A percentile compares a stretch with the other conserved stretches of the same genome.
Evolutionary conservation across 352 stramenopile species (phyloP).

Genomic region (Phytophthora fragariaefolia): DNA sequence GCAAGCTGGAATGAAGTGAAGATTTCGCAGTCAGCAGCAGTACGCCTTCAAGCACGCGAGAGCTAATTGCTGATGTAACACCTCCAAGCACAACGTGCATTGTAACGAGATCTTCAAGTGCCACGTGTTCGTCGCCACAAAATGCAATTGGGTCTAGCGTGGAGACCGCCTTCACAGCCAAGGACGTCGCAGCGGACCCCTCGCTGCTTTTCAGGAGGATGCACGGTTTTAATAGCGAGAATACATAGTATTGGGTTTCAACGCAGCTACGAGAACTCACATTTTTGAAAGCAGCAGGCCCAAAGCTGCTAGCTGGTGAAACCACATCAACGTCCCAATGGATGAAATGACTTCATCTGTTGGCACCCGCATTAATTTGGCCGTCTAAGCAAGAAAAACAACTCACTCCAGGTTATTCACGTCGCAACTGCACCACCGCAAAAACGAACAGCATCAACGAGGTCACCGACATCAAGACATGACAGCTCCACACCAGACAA

Average conservation of each 20-base stretch:
- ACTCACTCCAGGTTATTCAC: neutral
- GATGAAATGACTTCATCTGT: conserved; percentile 22
- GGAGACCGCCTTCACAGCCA: conserved; percentile 17
- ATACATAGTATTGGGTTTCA: no score
- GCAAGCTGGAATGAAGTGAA: conserved; percentile 2
- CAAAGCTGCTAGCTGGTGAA: conserved; percentile 18
- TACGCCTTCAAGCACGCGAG: conserved; percentile 18
- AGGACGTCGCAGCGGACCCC: conserved; percentile 6
- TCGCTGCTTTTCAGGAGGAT: neutral
- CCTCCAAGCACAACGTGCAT: conserved; percentile 34
- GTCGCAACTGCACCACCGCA: neutral
- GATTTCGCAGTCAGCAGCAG: conserved; percentile 21
- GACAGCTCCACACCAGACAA: conserved; percentile 16
- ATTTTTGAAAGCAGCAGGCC: conserved; percentile 11
- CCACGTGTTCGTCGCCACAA: conserved; percentile 6
- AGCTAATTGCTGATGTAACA: conserved; percentile 16
- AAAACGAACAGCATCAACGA: neutral
- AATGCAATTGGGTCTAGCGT: conserved; percentile 24
- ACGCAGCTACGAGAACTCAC: no score
- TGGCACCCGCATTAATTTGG: conserved; percentile 26
- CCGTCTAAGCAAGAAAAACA: conserved; percentile 18
- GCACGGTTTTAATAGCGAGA: no score
- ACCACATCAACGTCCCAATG: conserved; percentile 12
- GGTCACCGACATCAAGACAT: conserved; percentile 16
- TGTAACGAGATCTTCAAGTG: conserved; percentile 25